Evolutionary conservation across 2,329 filamentous ascomycete genomes (phyloP).

Genomic region (Teratosphaeria destructans): DNA sequence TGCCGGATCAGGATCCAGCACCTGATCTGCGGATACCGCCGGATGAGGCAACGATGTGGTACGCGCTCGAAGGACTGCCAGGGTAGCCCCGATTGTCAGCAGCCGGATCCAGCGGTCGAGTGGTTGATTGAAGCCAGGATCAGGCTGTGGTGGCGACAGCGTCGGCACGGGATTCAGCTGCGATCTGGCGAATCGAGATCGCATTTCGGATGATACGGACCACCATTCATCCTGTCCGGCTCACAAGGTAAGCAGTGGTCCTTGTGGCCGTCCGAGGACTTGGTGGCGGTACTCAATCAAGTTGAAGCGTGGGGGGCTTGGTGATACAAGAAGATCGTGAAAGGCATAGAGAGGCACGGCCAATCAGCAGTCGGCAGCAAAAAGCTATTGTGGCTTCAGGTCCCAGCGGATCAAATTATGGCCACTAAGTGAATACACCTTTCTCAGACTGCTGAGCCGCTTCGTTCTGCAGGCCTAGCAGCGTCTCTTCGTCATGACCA

Average conservation of each 20-base stretch:
- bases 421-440: slow-evolving; percentile 13
- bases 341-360: not conserved
- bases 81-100: not conserved
- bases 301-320: not conserved
- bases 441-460: slow-evolving; percentile 13
- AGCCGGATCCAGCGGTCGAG: not conserved
- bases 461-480: slow-evolving; percentile 18
- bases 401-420: not conserved
- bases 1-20: not conserved
- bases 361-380: not conserved
- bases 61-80: not conserved
- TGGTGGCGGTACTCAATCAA: not conserved
- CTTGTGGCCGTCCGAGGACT: not conserved
- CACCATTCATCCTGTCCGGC: not conserved
- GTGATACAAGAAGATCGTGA: not conserved
- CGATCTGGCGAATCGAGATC: not conserved
- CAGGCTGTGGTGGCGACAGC: not conserved
- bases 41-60: not conserved
- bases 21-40: not conserved
- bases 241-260: not conserved
- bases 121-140: not conserved
- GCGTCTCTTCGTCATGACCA: slow-evolving; percentile 26
- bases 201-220: not conserved
- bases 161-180: not conserved
- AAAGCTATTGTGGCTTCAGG: not conserved